phyloP scores from a whole-genome alignment of 306 rosid species.

The Inga oerstediana region DNA sequence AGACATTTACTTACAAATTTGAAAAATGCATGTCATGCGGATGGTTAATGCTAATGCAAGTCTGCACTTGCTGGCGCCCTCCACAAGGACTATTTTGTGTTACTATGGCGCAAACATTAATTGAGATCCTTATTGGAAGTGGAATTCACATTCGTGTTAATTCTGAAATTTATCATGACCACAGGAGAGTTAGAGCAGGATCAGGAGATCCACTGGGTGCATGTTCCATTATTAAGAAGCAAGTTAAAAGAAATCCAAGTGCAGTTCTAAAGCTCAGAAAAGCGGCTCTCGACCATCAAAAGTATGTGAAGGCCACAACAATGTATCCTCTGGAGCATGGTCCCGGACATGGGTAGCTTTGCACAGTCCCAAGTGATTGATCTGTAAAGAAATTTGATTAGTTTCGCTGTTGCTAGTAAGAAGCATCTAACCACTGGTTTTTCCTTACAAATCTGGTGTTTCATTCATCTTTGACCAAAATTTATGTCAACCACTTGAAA shows the following conservation, averaged over 20 bases:
- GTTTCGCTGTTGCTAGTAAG: slow-evolving; percentile 18
- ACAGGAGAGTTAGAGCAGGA: slow-evolving; percentile 88
- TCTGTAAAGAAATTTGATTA: slow-evolving; percentile 17
- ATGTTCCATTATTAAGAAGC: slow-evolving; percentile 69
- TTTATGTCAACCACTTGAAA: background rate
- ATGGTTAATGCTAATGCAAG: slow-evolving; percentile 7
- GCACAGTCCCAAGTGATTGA: slow-evolving; percentile 66
- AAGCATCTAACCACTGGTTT: slow-evolving; percentile 23
- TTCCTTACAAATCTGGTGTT: slow-evolving; percentile 8
- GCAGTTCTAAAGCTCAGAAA: slow-evolving; percentile 57
- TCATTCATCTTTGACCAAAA: slow-evolving; percentile 12
- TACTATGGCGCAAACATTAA: background rate
- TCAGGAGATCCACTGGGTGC: slow-evolving; percentile 66
- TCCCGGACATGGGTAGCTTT: slow-evolving; percentile 70
- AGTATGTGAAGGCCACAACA: slow-evolving; percentile 67
- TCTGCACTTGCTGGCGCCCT: background rate
- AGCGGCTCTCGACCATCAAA: slow-evolving; percentile 60
- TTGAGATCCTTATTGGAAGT: background rate
- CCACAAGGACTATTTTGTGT: background rate
- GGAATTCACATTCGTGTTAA: background rate
- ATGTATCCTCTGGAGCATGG: slow-evolving; percentile 88
- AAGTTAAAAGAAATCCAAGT: slow-evolving; percentile 46
- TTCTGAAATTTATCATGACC: slow-evolving; percentile 38
- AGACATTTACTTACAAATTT: background rate
- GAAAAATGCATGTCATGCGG: background rate